Percentiles rank a stretch among this genome's conserved stretches.
Conservation (phyloP, 139 green algal genomes). For the Limnomonas spitsbergensis region DNA sequence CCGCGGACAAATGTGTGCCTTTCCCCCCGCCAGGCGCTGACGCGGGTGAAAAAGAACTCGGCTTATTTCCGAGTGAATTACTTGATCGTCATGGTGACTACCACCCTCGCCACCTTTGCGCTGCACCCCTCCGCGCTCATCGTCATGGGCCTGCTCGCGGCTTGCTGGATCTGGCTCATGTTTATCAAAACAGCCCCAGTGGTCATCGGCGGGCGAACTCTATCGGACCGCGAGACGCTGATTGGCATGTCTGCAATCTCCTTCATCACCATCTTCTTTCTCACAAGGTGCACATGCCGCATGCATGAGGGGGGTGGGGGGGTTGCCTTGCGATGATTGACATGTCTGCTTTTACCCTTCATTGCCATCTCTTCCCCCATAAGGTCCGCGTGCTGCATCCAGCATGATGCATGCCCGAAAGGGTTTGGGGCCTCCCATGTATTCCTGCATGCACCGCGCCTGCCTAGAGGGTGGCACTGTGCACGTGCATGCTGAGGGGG, state of each 20-base stretch:
- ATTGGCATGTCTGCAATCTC: conserved; percentile 69
- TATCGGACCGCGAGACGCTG: conserved; percentile 85
- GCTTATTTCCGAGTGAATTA: conserved; percentile 95
- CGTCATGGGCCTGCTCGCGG: conserved; percentile 66
- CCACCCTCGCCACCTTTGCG: conserved; percentile 61
- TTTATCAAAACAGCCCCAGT: conserved; percentile 71
- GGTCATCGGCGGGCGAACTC: conserved; percentile 67
- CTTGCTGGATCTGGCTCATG: conserved; percentile 86
- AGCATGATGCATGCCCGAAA: too few relatives aligned
- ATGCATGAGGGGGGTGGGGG: too few relatives aligned
- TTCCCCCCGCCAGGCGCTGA: conserved; percentile 52
- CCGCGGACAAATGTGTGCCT: background rate
- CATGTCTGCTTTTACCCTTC: background rate
- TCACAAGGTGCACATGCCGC: conserved; percentile 72
- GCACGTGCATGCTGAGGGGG: too few relatives aligned
- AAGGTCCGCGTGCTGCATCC: too few relatives aligned
- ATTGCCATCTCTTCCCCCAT: too few relatives aligned
- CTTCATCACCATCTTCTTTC: conserved; percentile 85
- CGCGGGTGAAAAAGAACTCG: conserved; percentile 80
- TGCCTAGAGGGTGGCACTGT: too few relatives aligned
- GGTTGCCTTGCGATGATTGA: too few relatives aligned
- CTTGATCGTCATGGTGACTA: conserved; percentile 64
- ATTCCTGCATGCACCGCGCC: too few relatives aligned
- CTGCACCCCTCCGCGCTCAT: conserved; percentile 72
- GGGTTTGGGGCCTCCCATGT: too few relatives aligned